Base-by-base conservation (phyloP, 345 rosid genomes). In the Eucalyptus melliodora region DNA sequence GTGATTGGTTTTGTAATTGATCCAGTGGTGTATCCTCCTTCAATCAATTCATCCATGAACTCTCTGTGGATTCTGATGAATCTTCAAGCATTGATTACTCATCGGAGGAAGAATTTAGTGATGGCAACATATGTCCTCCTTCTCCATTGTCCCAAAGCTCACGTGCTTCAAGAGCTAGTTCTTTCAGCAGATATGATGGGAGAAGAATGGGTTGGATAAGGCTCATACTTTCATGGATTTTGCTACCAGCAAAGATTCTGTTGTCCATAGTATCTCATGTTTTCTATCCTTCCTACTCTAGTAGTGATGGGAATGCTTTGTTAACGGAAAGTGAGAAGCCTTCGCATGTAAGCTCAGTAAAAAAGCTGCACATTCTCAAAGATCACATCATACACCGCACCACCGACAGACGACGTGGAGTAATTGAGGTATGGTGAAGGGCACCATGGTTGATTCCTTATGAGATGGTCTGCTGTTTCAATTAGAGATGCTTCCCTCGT, bases 331-430 rank as follows among this genome's bases (percentile, higher is more conserved):
- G 89, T 86, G 91, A 91, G 90, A 93, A 72, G 27, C 90, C 93
- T 90, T 89, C 93, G 17, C 90, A 89, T 23, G 90, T 92, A 59
- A 85, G 88, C 88, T 89, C 94, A n/a, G 6, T 93, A 69, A 96
- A 90, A 89, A 97, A 89, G 92, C 72, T 87, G 40, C 91, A 93
- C 65, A 86, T 92, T 56, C 88, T 88, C 37, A 98, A 93, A 92
- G 96, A 98, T 88, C 93, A 93, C 91, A 93, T 95, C 88, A 94
- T 97, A 88, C 96, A 94, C 89, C 95, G 95, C 49, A 88, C 98
- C 83, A 97, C 96, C 50, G 99, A 97, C 90, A 92, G 95, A 93
- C 96, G 99, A 92, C 98, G 99, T 42, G 99, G 99, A 90, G 97
- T 98, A 89, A 91, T 98, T 88, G 99, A 98, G 99, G 99, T 90